Percentiles rank a stretch among this genome's conserved stretches.
phyloP scores from a whole-genome alignment of 192 early-diverging fungal species.

The Podila epicladia region DNA sequence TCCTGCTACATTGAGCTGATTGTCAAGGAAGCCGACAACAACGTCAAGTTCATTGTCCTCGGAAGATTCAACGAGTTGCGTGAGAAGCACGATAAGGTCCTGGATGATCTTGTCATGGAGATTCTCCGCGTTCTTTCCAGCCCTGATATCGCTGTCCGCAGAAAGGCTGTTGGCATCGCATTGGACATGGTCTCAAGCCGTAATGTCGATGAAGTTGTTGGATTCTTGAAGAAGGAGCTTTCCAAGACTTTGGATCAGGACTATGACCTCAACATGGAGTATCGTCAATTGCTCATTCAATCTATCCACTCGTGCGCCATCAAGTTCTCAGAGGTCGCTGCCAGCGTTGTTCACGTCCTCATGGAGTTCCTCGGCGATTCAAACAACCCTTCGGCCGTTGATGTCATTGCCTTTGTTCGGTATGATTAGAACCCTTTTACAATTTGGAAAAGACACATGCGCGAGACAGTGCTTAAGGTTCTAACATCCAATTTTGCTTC shows the following conservation, averaged over 20 bases:
- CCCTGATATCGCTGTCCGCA: slow-evolving; percentile 95
- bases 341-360: slow-evolving; percentile 94
- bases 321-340: slow-evolving; percentile 95
- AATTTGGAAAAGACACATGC: not conserved
- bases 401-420: slow-evolving; percentile 97
- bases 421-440: slow-evolving; percentile 23
- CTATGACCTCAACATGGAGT: slow-evolving; percentile 92
- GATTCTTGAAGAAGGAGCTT: slow-evolving; percentile 96
- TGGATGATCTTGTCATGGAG: slow-evolving; percentile 98
- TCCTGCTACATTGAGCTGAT: slow-evolving; percentile 91
- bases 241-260: slow-evolving; percentile 91
- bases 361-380: slow-evolving; percentile 96
- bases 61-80: slow-evolving; percentile 91
- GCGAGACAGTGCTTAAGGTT: not conserved
- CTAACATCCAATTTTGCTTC: slow-evolving; percentile 1
- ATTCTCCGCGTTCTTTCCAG: slow-evolving; percentile 89
- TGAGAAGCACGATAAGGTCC: slow-evolving; percentile 85
- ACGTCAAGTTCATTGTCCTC: slow-evolving; percentile 96
- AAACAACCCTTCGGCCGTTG: slow-evolving; percentile 88
- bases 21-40: slow-evolving; percentile 96
- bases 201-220: slow-evolving; percentile 94
- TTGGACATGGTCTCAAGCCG: slow-evolving; percentile 91
- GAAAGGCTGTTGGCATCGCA: slow-evolving; percentile 86
- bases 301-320: slow-evolving; percentile 96
- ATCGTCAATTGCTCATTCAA: slow-evolving; percentile 94